Conservation (phyloP, 805 yeast species). For the Clavispora vitiphila region DNA sequence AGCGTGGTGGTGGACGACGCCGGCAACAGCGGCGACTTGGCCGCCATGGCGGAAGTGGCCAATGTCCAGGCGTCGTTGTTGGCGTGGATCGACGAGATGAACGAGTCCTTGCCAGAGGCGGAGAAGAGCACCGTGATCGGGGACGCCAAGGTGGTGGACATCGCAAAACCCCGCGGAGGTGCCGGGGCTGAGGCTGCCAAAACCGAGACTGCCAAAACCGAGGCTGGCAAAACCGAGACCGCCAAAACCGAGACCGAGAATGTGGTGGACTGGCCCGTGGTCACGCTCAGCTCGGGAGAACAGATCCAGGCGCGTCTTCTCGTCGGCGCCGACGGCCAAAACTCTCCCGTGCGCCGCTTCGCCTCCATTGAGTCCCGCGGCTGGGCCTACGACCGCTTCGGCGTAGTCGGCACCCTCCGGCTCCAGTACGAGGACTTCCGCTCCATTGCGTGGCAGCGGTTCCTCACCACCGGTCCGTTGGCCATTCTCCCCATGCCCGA, state of each 20-base stretch:
- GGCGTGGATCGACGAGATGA: constrained; percentile 36
- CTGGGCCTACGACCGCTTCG: constrained; percentile 84
- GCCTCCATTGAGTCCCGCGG: constrained; percentile 85
- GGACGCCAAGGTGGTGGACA: constrained; percentile 60
- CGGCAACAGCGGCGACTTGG: constrained; percentile 33
- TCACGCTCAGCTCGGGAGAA: constrained; percentile 63
- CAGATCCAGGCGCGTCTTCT: constrained; percentile 63
- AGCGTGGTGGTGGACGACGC: constrained; percentile 32
- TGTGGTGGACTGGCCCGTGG: constrained; percentile 78
- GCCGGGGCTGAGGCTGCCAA: too few relatives aligned
- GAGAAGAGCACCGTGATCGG: constrained; percentile 45
- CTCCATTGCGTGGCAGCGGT: constrained; percentile 87
- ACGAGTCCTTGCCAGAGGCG: constrained; percentile 15
- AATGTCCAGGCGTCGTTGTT: constrained; percentile 77
- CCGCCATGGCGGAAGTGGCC: constrained; percentile 83
- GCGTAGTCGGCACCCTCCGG: constrained; percentile 86
- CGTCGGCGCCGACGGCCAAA: constrained; percentile 94
- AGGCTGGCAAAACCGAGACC: too few relatives aligned
- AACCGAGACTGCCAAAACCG: too few relatives aligned
- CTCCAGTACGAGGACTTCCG: constrained; percentile 68
- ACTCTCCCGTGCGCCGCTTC: constrained; percentile 83
- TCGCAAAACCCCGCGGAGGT: constrained; percentile 25
- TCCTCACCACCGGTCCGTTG: constrained; percentile 85
- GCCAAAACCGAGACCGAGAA: constrained; percentile 14
- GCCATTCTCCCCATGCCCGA: constrained; percentile 88